Evolutionary conservation across 192 early-diverging fungal genomes (phyloP).

Genomic region (Coemansia sp.): DNA sequence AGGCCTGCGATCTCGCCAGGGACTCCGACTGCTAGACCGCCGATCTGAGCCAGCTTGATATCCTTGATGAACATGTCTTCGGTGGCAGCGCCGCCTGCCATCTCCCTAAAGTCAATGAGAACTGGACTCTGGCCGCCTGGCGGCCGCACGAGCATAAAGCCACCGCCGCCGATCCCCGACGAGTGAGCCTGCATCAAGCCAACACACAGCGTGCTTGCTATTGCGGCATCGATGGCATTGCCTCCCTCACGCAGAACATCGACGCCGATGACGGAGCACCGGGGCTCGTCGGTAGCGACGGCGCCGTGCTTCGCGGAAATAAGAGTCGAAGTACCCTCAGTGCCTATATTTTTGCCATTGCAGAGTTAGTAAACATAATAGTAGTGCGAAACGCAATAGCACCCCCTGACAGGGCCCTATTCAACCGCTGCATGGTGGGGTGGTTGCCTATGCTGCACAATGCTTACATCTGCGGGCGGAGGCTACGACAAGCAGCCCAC

Average conservation of each 20-base stretch:
- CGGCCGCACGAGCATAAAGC: slow-evolving; percentile 83
- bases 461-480: slow-evolving; percentile 13
- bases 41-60: slow-evolving; percentile 66
- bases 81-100: slow-evolving; percentile 70
- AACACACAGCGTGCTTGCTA: slow-evolving; percentile 83
- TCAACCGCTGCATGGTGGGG: neutral
- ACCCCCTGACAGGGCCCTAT: neutral
- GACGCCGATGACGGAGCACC: slow-evolving; percentile 69
- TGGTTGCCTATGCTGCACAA: neutral
- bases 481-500: slow-evolving; percentile 19
- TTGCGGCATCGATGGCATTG: slow-evolving; percentile 84
- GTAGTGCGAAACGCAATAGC: neutral
- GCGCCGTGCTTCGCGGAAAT: slow-evolving; percentile 56
- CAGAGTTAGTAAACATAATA: neutral
- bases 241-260: slow-evolving; percentile 81
- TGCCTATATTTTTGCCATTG: slow-evolving; percentile 7
- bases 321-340: slow-evolving; percentile 31
- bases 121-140: slow-evolving; percentile 57
- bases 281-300: slow-evolving; percentile 67
- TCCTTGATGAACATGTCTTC: slow-evolving; percentile 79
- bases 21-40: slow-evolving; percentile 73
- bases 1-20: slow-evolving; percentile 91
- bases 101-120: slow-evolving; percentile 87
- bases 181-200: slow-evolving; percentile 88
- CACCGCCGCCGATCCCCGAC: slow-evolving; percentile 92